Conservation (phyloP, 2,329 filamentous ascomycete species). For the Lecanicillium sp. region DNA sequence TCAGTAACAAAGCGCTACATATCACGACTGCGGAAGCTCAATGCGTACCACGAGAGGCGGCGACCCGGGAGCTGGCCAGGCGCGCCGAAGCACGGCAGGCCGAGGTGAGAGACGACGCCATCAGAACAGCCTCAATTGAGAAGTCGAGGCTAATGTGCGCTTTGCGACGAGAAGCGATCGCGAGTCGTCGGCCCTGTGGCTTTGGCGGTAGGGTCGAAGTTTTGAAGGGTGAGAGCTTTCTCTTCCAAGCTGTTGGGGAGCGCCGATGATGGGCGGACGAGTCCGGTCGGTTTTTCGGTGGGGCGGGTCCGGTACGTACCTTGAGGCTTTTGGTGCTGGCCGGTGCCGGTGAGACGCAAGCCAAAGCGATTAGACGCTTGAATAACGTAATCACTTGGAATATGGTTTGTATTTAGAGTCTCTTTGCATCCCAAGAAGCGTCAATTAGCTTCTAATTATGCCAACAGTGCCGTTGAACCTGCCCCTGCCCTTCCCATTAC, state of each 20-base stretch:
- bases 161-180: slow-evolving; percentile 12
- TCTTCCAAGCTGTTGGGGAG: slow-evolving; percentile 24
- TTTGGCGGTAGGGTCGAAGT: neutral
- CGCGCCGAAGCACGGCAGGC: slow-evolving; percentile 57
- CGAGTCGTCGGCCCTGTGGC: slow-evolving; percentile 4
- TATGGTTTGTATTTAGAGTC: too few relatives aligned
- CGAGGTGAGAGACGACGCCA: slow-evolving; percentile 59
- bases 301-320: slow-evolving; percentile 9
- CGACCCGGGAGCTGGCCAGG: slow-evolving; percentile 39
- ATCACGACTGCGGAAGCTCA: slow-evolving; percentile 5
- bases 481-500: too few relatives aligned
- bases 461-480: too few relatives aligned
- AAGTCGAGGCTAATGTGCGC: slow-evolving; percentile 15
- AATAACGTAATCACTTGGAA: too few relatives aligned
- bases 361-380: too few relatives aligned
- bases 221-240: slow-evolving; percentile 18
- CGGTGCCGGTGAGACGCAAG: too few relatives aligned
- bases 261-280: slow-evolving; percentile 19
- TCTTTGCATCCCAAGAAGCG: too few relatives aligned
- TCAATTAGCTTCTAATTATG: too few relatives aligned
- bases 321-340: too few relatives aligned
- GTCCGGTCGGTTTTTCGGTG: slow-evolving; percentile 23
- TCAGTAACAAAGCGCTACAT: slow-evolving; percentile 8
- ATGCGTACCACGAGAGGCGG: slow-evolving; percentile 45
- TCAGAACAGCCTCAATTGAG: neutral